Conservation (phyloP, 2,329 filamentous ascomycete genomes). For the Aureobasidium vineae region DNA sequence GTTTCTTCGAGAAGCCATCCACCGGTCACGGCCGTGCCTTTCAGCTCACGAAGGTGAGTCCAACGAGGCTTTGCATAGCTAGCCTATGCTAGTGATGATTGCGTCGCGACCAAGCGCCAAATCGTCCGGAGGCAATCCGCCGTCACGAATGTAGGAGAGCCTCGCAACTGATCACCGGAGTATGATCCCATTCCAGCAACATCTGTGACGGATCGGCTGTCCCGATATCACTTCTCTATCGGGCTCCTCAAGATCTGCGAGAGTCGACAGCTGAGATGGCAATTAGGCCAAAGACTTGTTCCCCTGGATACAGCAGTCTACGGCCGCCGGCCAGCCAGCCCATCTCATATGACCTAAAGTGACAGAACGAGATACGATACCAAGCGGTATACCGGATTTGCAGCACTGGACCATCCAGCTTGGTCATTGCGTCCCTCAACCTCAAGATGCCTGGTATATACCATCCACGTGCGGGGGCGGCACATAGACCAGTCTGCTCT, state of each 20-base stretch:
- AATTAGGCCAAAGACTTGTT: background rate
- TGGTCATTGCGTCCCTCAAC: background rate
- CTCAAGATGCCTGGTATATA: background rate
- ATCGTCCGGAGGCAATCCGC: background rate
- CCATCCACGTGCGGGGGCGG: background rate
- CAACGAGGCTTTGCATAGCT: background rate
- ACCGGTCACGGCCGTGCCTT: background rate
- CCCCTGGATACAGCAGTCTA: background rate
- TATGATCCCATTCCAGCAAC: background rate
- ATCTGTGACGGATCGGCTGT: background rate
- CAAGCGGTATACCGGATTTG: background rate
- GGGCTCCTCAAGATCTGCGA: background rate
- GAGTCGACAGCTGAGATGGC: background rate
- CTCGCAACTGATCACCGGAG: background rate
- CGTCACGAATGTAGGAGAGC: background rate
- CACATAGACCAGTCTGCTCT: no score
- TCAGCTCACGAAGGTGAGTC: background rate
- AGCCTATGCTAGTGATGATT: background rate
- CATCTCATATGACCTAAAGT: background rate
- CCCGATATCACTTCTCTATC: background rate
- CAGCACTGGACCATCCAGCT: background rate
- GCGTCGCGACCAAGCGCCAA: background rate
- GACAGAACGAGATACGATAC: background rate
- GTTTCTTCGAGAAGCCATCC: background rate
- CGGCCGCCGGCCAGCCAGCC: no score